Percentiles rank a stretch among this genome's conserved stretches.
Conservation (phyloP, 495 filamentous ascomycete species). For the Tuber brumale region DNA sequence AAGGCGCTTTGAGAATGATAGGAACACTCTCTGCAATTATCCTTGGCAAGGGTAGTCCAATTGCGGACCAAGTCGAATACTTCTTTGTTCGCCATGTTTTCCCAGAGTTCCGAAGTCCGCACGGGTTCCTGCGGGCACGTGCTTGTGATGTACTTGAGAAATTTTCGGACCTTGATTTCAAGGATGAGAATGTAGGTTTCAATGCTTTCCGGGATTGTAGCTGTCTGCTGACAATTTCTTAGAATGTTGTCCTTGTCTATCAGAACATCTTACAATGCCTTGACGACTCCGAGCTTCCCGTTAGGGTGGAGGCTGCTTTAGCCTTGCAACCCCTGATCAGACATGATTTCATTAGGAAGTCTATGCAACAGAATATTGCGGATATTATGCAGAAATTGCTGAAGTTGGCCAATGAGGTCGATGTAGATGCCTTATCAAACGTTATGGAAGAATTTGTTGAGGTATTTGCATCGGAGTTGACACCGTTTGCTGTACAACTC, state of each 20-base stretch:
- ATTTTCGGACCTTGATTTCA: conserved; percentile 92
- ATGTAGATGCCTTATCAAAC: conserved; percentile 51
- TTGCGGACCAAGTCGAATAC: conserved; percentile 96
- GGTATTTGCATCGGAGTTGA: conserved; percentile 90
- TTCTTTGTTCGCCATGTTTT: conserved; percentile 98
- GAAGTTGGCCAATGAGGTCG: conserved; percentile 69
- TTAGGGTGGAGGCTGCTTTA: conserved; percentile 88
- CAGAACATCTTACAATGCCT: conserved; percentile 94
- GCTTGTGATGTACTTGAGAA: conserved; percentile 97
- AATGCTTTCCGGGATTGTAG: not conserved
- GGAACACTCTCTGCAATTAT: conserved; percentile 90
- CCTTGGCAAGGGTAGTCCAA: conserved; percentile 93
- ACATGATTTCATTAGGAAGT: conserved; percentile 84
- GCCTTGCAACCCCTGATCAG: conserved; percentile 92
- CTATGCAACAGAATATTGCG: conserved; percentile 97
- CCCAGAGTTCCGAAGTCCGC: conserved; percentile 88
- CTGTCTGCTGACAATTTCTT: conserved; percentile 9
- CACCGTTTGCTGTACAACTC: conserved; percentile 94
- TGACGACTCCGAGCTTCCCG: conserved; percentile 83
- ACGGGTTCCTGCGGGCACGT: conserved; percentile 88
- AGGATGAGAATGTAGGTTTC: conserved; percentile 59
- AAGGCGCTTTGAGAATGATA: conserved; percentile 95
- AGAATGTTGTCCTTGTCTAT: conserved; percentile 87
- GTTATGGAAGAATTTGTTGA: conserved; percentile 91
- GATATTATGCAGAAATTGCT: conserved; percentile 98